Evolutionary conservation across 2,329 filamentous ascomycete species (phyloP).

Genomic region (Ilyonectria sp.): DNA sequence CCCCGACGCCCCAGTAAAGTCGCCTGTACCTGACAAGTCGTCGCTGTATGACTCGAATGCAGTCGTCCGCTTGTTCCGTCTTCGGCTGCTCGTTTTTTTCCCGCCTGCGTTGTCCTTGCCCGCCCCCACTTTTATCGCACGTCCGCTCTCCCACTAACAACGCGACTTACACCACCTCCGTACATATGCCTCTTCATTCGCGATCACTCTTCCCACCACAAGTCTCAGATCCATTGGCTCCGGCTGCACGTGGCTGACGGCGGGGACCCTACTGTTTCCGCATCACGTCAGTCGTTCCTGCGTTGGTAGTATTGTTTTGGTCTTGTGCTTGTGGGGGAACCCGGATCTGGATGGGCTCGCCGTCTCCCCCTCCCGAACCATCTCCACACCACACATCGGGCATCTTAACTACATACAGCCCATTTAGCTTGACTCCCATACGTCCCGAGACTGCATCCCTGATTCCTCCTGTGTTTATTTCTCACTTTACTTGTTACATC

Average conservation of each 20-base stretch:
- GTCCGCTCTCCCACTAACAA: background rate
- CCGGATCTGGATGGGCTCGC: background rate
- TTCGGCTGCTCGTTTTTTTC: slow-evolving; percentile 38
- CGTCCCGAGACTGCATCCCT: background rate
- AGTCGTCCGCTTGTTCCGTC: slow-evolving; percentile 38
- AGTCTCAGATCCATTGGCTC: background rate
- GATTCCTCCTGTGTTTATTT: background rate
- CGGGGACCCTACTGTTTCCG: slow-evolving; percentile 6
- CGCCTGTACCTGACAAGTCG: background rate
- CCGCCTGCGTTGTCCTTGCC: background rate
- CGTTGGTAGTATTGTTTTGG: slow-evolving; percentile 7
- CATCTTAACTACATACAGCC: background rate
- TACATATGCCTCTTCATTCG: background rate
- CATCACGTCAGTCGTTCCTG: slow-evolving; percentile 19
- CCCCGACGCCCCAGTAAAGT: slow-evolving; percentile 1
- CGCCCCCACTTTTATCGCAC: background rate
- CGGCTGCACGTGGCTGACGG: background rate
- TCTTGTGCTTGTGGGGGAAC: background rate
- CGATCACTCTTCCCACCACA: background rate
- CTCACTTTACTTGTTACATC: background rate
- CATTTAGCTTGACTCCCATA: background rate
- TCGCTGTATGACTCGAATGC: slow-evolving; percentile 42
- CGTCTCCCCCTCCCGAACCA: background rate
- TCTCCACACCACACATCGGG: background rate
- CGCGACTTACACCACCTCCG: slow-evolving; percentile 1